A percentile compares a stretch with the other conserved stretches of the same genome.
phyloP scores from a whole-genome alignment of 108 stramenopile species.

The Skeletonema costatum region DNA sequence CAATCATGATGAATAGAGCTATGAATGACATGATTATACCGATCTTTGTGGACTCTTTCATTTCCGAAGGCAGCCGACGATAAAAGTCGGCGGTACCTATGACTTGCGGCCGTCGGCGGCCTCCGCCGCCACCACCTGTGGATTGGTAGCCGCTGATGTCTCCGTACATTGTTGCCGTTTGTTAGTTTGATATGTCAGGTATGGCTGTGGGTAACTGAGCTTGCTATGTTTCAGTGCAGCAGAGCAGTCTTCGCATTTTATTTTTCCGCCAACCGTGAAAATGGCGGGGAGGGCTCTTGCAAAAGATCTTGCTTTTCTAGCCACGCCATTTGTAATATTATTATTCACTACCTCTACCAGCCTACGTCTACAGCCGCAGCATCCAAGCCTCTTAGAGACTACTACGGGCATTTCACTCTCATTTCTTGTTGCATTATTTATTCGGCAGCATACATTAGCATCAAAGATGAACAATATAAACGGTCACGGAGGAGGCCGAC shows the following conservation, averaged over 20 bases:
- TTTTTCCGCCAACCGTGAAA: no score
- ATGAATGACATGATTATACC: slow-evolving; percentile 86
- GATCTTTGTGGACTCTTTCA: slow-evolving; percentile 59
- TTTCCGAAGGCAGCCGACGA: slow-evolving; percentile 69
- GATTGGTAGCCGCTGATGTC: slow-evolving; percentile 1
- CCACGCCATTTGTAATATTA: no score
- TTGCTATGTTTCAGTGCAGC: no score
- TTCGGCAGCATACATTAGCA: not conserved
- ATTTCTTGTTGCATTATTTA: not conserved
- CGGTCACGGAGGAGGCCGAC: slow-evolving; percentile 59
- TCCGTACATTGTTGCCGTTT: not conserved
- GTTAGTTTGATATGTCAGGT: no score
- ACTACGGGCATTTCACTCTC: not conserved
- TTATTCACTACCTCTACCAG: not conserved
- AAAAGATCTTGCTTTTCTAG: no score
- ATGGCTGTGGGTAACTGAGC: no score
- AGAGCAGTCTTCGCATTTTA: no score
- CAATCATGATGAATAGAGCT: slow-evolving; percentile 83
- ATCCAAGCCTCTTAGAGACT: not conserved
- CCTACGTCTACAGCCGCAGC: not conserved
- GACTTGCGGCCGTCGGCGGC: not conserved
- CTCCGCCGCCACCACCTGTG: not conserved
- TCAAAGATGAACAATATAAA: slow-evolving; percentile 49
- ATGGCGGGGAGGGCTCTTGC: no score
- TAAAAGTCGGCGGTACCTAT: slow-evolving; percentile 65